Base-by-base conservation (phyloP, 1,284 basidiomycete genomes). In the Rugosomyces carneus region DNA sequence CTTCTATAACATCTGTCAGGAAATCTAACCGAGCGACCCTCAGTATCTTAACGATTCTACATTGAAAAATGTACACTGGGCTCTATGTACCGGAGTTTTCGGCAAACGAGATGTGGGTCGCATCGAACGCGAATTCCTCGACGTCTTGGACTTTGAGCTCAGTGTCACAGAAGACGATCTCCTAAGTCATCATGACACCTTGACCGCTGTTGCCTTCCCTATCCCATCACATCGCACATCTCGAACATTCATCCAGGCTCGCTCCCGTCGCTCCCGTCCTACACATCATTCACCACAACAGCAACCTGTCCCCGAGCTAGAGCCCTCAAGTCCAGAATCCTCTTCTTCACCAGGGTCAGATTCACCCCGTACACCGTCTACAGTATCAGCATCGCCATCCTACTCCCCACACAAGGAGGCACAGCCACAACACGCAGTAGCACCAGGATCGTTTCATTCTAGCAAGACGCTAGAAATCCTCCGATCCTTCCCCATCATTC, bases 1-100 rank as follows among this genome's bases (percentile, higher is more conserved):
- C 13, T 40, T 34, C 48, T 27, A 24, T 45, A 36, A 6, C 37
- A 6, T 15, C 20, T n/a, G n/a, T n/a, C n/a, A n/a, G n/a, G n/a
- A n/a, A n/a, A 42, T 47, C 52, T 44, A 34, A 52, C 32, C 31
- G 24, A 10, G 23, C 37, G 50, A 50, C 37, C 34, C 24, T 5
- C 24, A 85, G 82, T 86, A 86, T 55, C 64, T 78, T 20, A 84
- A 87, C 56, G 83, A 86, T 57, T 84, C 81, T 15, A 84, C 84
- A 10, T 69, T 86, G 15, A 86, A 86, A 70, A 86, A 86, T 60
- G 69, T 84, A 15, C 83, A 86, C 62, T 86, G 83, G 83, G 82
- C 84, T 9, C 67, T 84, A 10, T 86, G 84, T 66, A 86, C 84
- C 0, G 82, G 83, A 42, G 79, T 87, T 26, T 86, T 87, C 57